Evolutionary conservation across 768 basidiomycete genomes (phyloP).

Genomic region (Multifurca ochricompacta): DNA sequence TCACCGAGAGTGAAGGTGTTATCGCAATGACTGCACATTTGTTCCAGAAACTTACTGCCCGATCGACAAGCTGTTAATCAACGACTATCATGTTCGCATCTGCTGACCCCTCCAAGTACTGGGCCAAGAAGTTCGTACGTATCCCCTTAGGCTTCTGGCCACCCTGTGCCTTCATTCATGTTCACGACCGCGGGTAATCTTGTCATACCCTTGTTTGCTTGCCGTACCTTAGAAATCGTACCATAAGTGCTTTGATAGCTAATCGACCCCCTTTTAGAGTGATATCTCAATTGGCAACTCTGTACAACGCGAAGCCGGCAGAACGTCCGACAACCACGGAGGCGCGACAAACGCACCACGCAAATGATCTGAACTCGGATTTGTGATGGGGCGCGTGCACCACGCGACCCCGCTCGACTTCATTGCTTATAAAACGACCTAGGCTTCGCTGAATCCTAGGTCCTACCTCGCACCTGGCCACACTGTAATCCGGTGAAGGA

Average conservation of each 20-base stretch:
- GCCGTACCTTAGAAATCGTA: constrained; percentile 7
- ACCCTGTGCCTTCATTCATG: background rate
- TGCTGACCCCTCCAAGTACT: constrained; percentile 6
- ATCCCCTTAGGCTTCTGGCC: background rate
- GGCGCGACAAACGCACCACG: constrained; percentile 13
- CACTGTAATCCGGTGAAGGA: background rate
- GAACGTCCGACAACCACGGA: constrained; percentile 20
- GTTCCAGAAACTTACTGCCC: constrained; percentile 3
- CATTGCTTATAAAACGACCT: constrained; percentile 5
- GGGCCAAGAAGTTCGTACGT: background rate
- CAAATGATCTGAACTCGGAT: background rate
- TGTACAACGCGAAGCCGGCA: constrained; percentile 7
- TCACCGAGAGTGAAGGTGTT: constrained; percentile 8
- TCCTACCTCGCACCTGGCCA: background rate
- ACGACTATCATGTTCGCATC: background rate
- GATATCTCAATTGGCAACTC: constrained; percentile 5
- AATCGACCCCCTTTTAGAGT: constrained; percentile 6
- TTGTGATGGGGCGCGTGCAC: constrained; percentile 5
- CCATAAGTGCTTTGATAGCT: constrained; percentile 1
- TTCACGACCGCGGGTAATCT: constrained; percentile 3
- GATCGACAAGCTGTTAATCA: background rate
- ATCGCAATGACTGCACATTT: background rate
- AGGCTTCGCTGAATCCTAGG: background rate
- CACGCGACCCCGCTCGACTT: constrained; percentile 4
- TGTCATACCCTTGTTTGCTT: background rate